phyloP scores from a whole-genome alignment of 106 monocot species.

The Hemerocallis citrina region DNA sequence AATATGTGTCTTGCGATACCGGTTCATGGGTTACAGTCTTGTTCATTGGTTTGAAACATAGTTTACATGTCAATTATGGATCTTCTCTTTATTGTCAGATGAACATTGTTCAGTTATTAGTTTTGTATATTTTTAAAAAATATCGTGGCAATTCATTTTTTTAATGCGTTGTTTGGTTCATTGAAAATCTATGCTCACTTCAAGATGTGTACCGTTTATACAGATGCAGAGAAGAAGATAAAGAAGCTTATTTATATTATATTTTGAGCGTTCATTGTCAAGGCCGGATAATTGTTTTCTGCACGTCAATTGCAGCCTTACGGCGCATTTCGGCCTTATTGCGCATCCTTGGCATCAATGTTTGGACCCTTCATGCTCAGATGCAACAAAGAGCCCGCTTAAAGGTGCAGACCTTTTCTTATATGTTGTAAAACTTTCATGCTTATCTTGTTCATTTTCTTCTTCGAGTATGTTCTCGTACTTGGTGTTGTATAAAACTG shows the following conservation, averaged over 20 bases:
- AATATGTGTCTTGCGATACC: too few species aligned
- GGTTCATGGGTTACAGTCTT: too few species aligned
- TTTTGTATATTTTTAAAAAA: not conserved
- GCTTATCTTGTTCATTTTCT: not conserved
- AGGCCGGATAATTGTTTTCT: constrained; percentile 87
- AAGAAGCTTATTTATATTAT: constrained; percentile 96
- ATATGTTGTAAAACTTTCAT: not conserved
- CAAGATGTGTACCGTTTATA: not conserved
- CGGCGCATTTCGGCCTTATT: constrained; percentile 73
- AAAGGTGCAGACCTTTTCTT: constrained; percentile 52
- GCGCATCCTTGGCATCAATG: constrained; percentile 50
- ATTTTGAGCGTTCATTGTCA: constrained; percentile 88
- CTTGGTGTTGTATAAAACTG: not conserved
- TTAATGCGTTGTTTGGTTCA: not conserved
- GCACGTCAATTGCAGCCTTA: constrained; percentile 92
- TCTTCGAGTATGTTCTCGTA: not conserved
- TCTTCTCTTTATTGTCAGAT: not conserved
- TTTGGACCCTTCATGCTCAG: constrained; percentile 87
- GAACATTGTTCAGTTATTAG: not conserved
- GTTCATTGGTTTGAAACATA: too few species aligned
- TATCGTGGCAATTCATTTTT: not conserved
- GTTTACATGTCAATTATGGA: too few species aligned
- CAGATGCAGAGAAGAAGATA: constrained; percentile 94
- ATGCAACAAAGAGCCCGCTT: constrained; percentile 98
- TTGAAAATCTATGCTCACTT: not conserved